phyloP scores from a whole-genome alignment of 2,329 filamentous ascomycete species.

The Penicillium palitans region DNA sequence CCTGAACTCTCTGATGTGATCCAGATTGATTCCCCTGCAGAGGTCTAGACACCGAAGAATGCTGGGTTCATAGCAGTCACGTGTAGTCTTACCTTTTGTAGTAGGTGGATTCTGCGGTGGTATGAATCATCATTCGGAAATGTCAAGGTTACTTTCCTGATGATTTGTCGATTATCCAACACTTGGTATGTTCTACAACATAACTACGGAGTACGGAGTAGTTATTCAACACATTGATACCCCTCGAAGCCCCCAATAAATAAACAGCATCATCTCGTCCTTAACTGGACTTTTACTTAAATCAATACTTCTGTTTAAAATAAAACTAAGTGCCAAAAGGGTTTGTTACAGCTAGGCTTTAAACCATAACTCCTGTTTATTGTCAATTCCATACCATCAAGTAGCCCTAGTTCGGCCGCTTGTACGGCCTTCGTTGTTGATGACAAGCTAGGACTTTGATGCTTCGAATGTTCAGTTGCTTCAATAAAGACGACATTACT shows the following conservation, averaged over 20 bases:
- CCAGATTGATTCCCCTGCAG: slow-evolving; percentile 4
- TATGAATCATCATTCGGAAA: neutral
- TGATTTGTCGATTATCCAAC: neutral
- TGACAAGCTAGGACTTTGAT: neutral
- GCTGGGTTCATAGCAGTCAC: neutral
- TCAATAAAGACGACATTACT: neutral
- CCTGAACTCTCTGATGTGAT: slow-evolving; percentile 1
- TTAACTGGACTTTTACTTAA: neutral
- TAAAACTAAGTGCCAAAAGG: neutral
- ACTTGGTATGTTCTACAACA: neutral
- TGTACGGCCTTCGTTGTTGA: neutral
- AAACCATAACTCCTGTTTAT: neutral
- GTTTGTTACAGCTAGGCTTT: neutral
- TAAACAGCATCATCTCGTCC: neutral
- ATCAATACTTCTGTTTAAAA: too few relatives aligned
- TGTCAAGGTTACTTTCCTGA: neutral
- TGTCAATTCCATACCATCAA: neutral
- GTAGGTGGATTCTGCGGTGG: neutral
- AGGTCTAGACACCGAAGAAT: neutral
- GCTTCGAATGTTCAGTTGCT: neutral
- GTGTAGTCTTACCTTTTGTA: neutral
- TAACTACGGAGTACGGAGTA: too few relatives aligned
- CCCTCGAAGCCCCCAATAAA: neutral
- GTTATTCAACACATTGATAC: neutral
- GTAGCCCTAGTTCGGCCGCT: neutral